These are phyloP conservation scores for Penicillium herquei DNA, from an alignment of 495 filamentous ascomycete genomes.

Conservation along the genomic window DNA sequence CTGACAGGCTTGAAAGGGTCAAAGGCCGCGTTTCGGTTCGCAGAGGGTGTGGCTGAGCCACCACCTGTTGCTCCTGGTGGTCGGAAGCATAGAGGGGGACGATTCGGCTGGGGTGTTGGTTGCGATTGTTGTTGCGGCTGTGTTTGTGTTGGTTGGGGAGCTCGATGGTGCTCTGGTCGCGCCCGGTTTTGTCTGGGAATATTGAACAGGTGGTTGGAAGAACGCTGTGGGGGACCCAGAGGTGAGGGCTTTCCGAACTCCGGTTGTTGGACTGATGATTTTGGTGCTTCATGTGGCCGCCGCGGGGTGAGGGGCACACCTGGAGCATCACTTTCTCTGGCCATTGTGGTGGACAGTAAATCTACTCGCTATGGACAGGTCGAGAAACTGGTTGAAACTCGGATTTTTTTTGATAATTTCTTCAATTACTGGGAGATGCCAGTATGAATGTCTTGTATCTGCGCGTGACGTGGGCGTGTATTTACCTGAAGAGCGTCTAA, in stretches of 20 bases:
- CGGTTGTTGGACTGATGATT: slow-evolving; percentile 34
- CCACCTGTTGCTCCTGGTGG: slow-evolving; percentile 17
- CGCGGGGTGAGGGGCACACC: slow-evolving; percentile 32
- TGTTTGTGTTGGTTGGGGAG: slow-evolving; percentile 20
- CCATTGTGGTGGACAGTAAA: slow-evolving; percentile 26
- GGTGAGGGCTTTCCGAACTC: slow-evolving; percentile 62
- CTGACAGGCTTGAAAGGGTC: slow-evolving; percentile 46
- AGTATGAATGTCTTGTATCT: background rate
- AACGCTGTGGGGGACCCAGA: slow-evolving; percentile 41
- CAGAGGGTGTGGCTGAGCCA: slow-evolving; percentile 17
- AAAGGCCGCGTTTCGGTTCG: slow-evolving; percentile 27
- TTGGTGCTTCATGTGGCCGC: slow-evolving; percentile 28
- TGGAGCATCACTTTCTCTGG: slow-evolving; percentile 42
- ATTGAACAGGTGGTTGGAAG: slow-evolving; percentile 49
- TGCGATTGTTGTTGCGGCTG: slow-evolving; percentile 13
- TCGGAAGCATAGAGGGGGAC: slow-evolving; percentile 18
- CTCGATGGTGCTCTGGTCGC: slow-evolving; percentile 50
- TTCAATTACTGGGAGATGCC: background rate
- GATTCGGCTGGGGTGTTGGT: slow-evolving; percentile 12
- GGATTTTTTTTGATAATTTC: background rate
- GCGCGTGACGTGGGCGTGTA: background rate
- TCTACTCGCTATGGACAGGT: background rate
- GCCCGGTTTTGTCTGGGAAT: slow-evolving; percentile 48
- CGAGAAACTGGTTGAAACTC: background rate
- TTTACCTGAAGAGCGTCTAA: background rate